phyloP scores from a whole-genome alignment of 1,284 basidiomycete genomes.

The Malassezia sp. region DNA sequence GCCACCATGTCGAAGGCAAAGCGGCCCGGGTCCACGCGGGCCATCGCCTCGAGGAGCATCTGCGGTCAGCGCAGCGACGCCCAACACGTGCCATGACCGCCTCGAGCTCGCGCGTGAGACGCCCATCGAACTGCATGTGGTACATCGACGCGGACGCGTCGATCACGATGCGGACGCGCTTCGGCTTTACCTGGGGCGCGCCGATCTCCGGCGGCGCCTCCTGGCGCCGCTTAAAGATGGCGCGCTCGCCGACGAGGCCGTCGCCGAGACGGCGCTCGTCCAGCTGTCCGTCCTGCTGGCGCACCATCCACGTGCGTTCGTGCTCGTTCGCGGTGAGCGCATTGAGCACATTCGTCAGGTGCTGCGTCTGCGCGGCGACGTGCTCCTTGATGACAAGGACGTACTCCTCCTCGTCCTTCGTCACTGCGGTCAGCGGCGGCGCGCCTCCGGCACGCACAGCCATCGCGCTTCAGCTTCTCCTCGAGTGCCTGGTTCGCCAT shows the following conservation, averaged over 20 bases:
- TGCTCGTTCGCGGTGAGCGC: constrained; percentile 46
- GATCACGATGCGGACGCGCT: constrained; percentile 46
- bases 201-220: constrained; percentile 43
- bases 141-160: constrained; percentile 45
- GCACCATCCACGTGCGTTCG: constrained; percentile 46
- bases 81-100: no score
- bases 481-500: constrained; percentile 47
- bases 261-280: constrained; percentile 46
- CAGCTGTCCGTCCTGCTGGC: constrained; percentile 47
- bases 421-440: no score
- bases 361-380: constrained; percentile 32
- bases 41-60: constrained; percentile 47
- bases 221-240: constrained; percentile 43
- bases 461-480: constrained; percentile 41
- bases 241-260: constrained; percentile 46
- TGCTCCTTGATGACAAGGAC: constrained; percentile 38
- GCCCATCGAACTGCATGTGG: constrained; percentile 43
- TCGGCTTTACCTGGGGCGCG: constrained; percentile 47
- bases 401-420: constrained; percentile 41
- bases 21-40: constrained; percentile 28
- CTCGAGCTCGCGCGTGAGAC: constrained; percentile 39
- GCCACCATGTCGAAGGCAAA: constrained; percentile 46
- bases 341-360: constrained; percentile 38
- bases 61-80: no score
- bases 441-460: constrained; percentile 39